These are phyloP conservation scores for Mycena sanguinolenta DNA, from an alignment of 768 basidiomycete genomes.

Conservation along the genomic window DNA sequence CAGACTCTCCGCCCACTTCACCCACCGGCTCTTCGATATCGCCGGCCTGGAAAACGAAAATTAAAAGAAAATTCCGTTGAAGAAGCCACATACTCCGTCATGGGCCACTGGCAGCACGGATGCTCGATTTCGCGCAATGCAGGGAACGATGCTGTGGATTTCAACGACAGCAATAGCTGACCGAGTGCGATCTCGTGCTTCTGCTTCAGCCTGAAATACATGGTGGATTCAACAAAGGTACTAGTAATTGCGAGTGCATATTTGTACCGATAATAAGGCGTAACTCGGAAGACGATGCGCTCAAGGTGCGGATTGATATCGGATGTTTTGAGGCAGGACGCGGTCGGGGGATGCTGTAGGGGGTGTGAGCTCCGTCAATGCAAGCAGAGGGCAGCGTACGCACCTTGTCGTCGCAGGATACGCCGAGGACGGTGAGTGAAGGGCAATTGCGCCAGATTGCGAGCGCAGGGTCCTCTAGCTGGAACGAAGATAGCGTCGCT, in stretches of 20 bases:
- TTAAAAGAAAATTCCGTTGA: neutral
- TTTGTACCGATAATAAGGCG: neutral
- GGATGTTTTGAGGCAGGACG: neutral
- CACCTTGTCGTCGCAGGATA: slow-evolving; percentile 14
- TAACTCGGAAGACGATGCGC: neutral
- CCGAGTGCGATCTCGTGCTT: neutral
- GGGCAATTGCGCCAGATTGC: slow-evolving; percentile 8
- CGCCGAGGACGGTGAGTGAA: neutral
- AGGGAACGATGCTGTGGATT: slow-evolving; percentile 1
- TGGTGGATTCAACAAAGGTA: neutral
- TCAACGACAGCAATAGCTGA: neutral
- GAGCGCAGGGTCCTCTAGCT: neutral
- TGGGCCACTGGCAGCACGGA: slow-evolving; percentile 9
- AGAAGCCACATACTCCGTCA: neutral
- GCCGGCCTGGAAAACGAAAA: neutral
- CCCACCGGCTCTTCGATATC: slow-evolving; percentile 15
- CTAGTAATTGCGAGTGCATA: neutral
- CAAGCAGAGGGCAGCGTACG: neutral
- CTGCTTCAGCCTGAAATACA: slow-evolving; percentile 4
- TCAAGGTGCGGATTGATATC: neutral
- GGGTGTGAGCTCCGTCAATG: neutral
- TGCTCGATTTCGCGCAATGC: slow-evolving; percentile 14
- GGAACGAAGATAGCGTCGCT: slow-evolving; percentile 10
- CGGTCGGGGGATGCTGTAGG: neutral
- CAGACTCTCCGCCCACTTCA: slow-evolving; percentile 8